Base-by-base conservation (phyloP, 2,329 filamentous ascomycete species). In the Stagonosporopsis tanaceti region DNA sequence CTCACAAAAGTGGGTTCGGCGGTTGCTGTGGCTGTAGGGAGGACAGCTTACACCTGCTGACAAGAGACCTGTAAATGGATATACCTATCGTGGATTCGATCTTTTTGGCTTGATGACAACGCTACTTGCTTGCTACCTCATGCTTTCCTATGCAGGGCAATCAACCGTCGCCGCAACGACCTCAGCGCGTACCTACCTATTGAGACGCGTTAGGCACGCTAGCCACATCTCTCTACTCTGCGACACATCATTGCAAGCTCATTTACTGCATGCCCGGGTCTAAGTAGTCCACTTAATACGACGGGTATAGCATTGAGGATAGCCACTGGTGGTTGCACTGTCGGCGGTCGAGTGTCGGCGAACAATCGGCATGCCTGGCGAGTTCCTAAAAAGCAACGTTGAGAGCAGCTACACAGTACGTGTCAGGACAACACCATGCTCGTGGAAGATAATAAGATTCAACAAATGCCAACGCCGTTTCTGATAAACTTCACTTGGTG, bases 231-330 rank as follows among this genome's bases (percentile, higher is more conserved):
- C n/a, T 44, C 25, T 56, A n/a, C 27, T 35, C 15, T n/a, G 20
- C 34, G 17, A 17, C 22, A 28, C 17, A 14, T 50, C 15, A 25
- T 42, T 14, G 22, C 7, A 28, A 28, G 28, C 44, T 40, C 9
- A n/a, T 25, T 30, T 45, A 9, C n/a, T 17, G 42, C 40, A 48
- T 53, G 40, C 20, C 20, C 20, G 20, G 20, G 20, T 32, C 17
- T 53, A 52, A 57, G 44, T 38, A 45, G 20, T 34, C 38, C 44
- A 48, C 42, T 48, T 48, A 38, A 30, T 47, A 28, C 22, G 14
- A 28, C 4, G 15, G 32, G 9, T 11, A 9, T 25, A 11, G 35
- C 6, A 25, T 44, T 47, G 28, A 28, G 30, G 12, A 27, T 12
- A 34, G 30, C 35, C 28, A 22, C 32, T 14, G 14, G n/a, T 44